Base-by-base conservation (phyloP, 2,329 filamentous ascomycete species). In the Dichotomopilus funicola region DNA sequence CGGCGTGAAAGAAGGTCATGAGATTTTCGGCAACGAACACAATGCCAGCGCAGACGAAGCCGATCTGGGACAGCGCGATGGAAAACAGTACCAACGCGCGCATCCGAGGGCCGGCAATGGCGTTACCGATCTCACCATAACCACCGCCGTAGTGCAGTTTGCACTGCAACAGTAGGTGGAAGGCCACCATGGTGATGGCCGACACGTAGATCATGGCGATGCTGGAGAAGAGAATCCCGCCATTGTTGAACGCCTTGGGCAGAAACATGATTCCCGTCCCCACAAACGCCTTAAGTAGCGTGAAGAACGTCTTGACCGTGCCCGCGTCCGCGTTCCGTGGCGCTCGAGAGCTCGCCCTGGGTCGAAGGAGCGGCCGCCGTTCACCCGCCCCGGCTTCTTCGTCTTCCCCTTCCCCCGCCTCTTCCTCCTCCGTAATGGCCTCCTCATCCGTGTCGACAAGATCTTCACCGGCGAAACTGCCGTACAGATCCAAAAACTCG, bases 251-350 rank as follows among this genome's bases (percentile, higher is more conserved):
- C 0, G 87, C 87, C 66, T 89, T 90, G 47, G 87, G 87, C 45
- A 91, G 69, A 65, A 91, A 91, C 83, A 91, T 89, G 68, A 91
- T 90, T 58, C 87, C 87, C 0, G 87, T 91, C 48, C 87, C 87
- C 52, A 91, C 80, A 64, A 91, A 91, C 1, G 87, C 87, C 68
- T 91, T 91, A 51, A 91, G 73, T 8, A 90, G 74, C 0, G 87
- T 91, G 68, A 90, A 89, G 70, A 91, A 91, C 0, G 87, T 85
- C 72, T 88, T 87, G 41, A 79, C 71, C n/a, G 80, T 85, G 51
- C 80, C 79, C 1, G 87, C 85, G 63, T 87, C 83, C 19, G 84
- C 85, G 38, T 79, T 73, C 58, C 69, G 47, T 11, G 57, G 8
- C 1, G 43, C 49, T 34, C 58, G 51, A 5, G 41, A 77, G 62